Evolutionary conservation across 2,329 filamentous ascomycete genomes (phyloP), one percentile per base, ranked within the genome.

Genomic region (Cercospora beticola): DNA sequence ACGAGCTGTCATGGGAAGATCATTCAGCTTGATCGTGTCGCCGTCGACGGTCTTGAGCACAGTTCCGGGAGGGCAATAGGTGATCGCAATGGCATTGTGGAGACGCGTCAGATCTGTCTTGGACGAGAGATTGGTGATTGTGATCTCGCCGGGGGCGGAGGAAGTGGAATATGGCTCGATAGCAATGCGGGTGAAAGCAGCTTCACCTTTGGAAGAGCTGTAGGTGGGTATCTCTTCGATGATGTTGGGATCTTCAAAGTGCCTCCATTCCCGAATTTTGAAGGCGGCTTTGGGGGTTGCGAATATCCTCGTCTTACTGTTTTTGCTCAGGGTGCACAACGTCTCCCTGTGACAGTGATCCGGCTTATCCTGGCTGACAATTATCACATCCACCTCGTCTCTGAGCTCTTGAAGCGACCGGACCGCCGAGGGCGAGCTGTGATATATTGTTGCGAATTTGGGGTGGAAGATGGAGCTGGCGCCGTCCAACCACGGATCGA

Each of bases 331-430:
- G 71, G 90, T 87, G 43, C 87, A 86, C 14, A 93, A 82, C 0
- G 90, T 92, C 40, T 86, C 83, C 78, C 89, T 85, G 75, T 92
- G 87, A 78, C 90, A 92, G 75, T 92, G 90, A 74, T 92, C 90
- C 16, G 86, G 86, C 75, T 88, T 89, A 72, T 85, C 83, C 73
- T 89, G 87, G 5, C 85, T 87, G 67, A 89, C 83, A 60, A 89
- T 78, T 33, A 89, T 83, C 16, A 89, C 72, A 71, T 89, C 86
- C 3, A 86, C 85, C 58, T 80, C 77, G 60, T 83, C 81, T 3
- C 82, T 79, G 14, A 89, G 79, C 33, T 88, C 83, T 21, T 80
- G 79, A 18, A 89, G 80, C 18, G 88, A 88, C 0, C 83, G 80
- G 67, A 92, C 84, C 71, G 86, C 88, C 57, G 88, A 82, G 28